Percentiles rank a stretch among this genome's conserved stretches.
These are phyloP conservation scores for Stephania cephalantha DNA, from an alignment of 164 flowering plant genomes.

Conservation along the genomic window DNA sequence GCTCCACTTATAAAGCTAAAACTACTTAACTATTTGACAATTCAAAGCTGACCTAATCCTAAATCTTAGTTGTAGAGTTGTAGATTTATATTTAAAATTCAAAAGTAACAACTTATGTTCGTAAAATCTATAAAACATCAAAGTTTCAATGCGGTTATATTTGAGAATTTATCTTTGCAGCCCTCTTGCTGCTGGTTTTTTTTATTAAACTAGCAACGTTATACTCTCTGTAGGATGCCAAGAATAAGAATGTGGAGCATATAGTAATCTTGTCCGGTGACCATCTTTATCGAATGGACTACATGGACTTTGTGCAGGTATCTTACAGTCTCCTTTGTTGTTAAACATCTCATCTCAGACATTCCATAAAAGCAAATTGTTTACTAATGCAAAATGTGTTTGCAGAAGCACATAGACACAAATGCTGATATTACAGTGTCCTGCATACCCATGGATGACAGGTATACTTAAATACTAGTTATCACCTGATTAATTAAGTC, in stretches of 20 bases:
- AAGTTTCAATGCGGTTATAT: no score
- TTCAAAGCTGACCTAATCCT: no score
- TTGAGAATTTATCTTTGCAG: neutral
- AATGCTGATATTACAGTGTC: conserved; percentile 94
- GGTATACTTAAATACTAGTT: conserved; percentile 25
- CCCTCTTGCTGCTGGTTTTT: neutral
- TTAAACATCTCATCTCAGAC: neutral
- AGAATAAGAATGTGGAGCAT: conserved; percentile 78
- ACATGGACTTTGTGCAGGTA: conserved; percentile 94
- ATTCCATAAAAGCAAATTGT: neutral
- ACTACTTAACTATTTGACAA: no score
- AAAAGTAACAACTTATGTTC: no score
- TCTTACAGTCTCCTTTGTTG: conserved; percentile 1
- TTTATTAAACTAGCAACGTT: neutral
- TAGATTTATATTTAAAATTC: no score
- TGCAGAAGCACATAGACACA: conserved; percentile 89
- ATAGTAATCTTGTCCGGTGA: conserved; percentile 89
- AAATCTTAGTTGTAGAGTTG: no score
- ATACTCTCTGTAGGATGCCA: conserved; percentile 58
- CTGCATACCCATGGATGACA: conserved; percentile 88
- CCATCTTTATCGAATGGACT: conserved; percentile 93
- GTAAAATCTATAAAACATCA: no score
- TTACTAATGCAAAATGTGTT: conserved; percentile 9
- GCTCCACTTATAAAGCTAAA: no score
- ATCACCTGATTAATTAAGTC: neutral